Base-by-base conservation (phyloP, 2,329 filamentous ascomycete species). In the Dactylellina cionopaga region DNA sequence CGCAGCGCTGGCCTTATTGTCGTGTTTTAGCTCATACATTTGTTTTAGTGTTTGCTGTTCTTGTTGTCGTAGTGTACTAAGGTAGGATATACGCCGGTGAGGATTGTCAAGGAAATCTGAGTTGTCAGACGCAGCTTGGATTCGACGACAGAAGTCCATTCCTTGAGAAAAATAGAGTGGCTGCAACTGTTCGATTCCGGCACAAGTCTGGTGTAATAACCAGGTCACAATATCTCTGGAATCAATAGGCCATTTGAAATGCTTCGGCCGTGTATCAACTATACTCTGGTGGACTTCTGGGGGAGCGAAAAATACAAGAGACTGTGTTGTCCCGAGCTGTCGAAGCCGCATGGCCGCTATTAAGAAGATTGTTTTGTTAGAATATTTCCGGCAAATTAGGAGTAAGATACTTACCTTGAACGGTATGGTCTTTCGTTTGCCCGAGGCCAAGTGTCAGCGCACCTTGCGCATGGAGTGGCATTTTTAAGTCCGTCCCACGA, bases 381-480 rank as follows among this genome's bases (percentile, higher is more conserved):
- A n/a, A 33, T n/a, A 9, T 3, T 11, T 5, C 22, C n/a, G 15
- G 39, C n/a, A 39, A 17, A 25, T 1, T 22, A 11, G 9, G 31
- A 13, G 13, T 31, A 2, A 9, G 31, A 62, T n/a, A n/a, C n/a
- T n/a, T 80, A 87, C 87, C 88, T 84, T 92, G 90, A 0, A 88
- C 86, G 0, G 92, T 77, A 11, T 84, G 81, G 70, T 93, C 90
- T 72, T 92, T 93, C 0, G 87, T 89, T 0, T 92, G 75, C 2
- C 82, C 81, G 0, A 87, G 82, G 0, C 90, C 89, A 0, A 94
- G 78, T 0, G 89, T 92, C 0, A 92, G 87, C 0, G 87, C 87
- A 0, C 89, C 90, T 0, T 86, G 81, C 74, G 88, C 89, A 10
- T 83, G 2, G 0, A 64, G 62, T 0, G 89, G 90, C 0, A 92